A percentile compares a stretch with the other conserved stretches of the same genome.
Evolutionary conservation across 805 yeast species (phyloP).

Genomic region (Nakazawaea ernobii): DNA sequence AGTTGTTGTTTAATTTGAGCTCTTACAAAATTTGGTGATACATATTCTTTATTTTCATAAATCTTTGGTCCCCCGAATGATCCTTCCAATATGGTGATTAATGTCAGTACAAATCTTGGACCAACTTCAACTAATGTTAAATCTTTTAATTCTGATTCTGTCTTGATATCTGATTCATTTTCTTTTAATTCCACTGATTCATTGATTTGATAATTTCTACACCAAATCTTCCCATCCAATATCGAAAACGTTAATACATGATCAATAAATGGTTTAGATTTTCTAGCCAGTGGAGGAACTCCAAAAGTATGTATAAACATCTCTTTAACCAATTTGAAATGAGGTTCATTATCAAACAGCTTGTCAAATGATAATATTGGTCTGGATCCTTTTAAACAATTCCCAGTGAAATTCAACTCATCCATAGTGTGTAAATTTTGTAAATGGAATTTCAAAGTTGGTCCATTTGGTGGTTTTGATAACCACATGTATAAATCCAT

Average conservation of each 20-base stretch:
- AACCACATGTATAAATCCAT: conserved; percentile 93
- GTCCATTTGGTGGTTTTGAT: conserved; percentile 96
- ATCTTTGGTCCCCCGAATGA: conserved; percentile 97
- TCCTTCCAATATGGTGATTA: conserved; percentile 88
- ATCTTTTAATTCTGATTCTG: conserved; percentile 40
- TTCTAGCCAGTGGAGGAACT: conserved; percentile 91
- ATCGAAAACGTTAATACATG: conserved; percentile 91
- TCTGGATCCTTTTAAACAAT: conserved; percentile 91
- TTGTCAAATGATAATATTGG: conserved; percentile 88
- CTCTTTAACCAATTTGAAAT: conserved; percentile 74
- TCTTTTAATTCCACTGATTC: conserved; percentile 56
- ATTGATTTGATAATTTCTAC: conserved; percentile 87
- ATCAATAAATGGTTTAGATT: conserved; percentile 89
- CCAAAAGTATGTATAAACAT: conserved; percentile 80
- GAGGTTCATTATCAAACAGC: conserved; percentile 65
- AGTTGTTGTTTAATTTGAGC: conserved; percentile 78
- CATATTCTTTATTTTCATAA: conserved; percentile 94
- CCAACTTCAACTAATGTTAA: conserved; percentile 89
- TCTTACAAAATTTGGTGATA: conserved; percentile 92
- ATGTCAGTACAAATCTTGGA: conserved; percentile 91
- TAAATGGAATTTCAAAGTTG: conserved; percentile 87
- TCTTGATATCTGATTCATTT: conserved; percentile 24
- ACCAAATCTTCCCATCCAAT: conserved; percentile 93
- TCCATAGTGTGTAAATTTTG: conserved; percentile 95
- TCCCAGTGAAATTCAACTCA: conserved; percentile 94